phyloP scores from a whole-genome alignment of 73 alveolate species.

The Paramecium sonneborni region DNA sequence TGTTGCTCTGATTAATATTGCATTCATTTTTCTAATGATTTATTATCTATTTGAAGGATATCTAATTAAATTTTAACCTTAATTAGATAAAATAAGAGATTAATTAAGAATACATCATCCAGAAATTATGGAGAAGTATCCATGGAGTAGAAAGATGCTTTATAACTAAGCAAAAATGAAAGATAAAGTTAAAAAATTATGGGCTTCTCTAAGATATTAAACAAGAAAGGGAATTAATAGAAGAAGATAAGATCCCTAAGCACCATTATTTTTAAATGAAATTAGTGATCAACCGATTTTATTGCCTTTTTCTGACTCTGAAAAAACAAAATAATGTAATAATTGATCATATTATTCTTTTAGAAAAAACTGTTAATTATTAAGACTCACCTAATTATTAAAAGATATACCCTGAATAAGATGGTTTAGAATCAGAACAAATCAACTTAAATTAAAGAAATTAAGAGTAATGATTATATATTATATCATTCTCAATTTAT shows the following conservation, averaged over 20 bases:
- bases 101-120: slow-evolving; percentile 41
- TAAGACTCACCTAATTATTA: background rate
- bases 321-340: background rate
- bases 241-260: background rate
- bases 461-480: background rate
- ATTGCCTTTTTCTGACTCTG: background rate
- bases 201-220: slow-evolving; percentile 18
- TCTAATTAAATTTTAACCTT: slow-evolving; percentile 30
- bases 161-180: slow-evolving; percentile 22
- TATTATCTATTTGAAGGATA: slow-evolving; percentile 51
- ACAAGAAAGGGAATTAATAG: background rate
- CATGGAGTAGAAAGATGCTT: slow-evolving; percentile 28
- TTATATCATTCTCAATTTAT: background rate
- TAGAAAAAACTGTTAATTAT: background rate
- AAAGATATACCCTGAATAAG: background rate
- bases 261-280: background rate
- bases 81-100: slow-evolving; percentile 31
- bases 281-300: background rate
- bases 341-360: background rate
- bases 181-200: background rate
- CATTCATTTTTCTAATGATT: slow-evolving; percentile 12
- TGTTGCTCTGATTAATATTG: background rate
- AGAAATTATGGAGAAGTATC: background rate
- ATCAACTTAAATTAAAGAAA: background rate
- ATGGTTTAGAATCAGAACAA: background rate